Evolutionary conservation across 495 filamentous ascomycete genomes (phyloP).

Genomic region (Lasiosphaeris hirsuta): DNA sequence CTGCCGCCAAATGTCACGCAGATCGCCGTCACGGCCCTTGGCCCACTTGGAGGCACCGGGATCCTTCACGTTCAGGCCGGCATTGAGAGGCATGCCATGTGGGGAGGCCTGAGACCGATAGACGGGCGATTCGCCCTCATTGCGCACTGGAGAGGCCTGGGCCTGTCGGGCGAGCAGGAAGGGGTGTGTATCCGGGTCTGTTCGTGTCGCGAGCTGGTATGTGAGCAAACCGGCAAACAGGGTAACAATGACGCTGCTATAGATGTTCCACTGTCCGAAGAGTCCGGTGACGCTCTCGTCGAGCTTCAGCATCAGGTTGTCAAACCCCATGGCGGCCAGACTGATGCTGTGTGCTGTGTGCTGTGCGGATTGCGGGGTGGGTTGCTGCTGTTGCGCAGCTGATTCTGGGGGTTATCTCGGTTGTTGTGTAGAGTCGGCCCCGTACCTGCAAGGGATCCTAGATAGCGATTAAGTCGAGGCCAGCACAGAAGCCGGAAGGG

Average conservation of each 20-base stretch:
- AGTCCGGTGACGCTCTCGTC: conserved; percentile 66
- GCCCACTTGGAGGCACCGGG: conserved; percentile 78
- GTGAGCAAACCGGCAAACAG: conserved; percentile 52
- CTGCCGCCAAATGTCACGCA: conserved; percentile 88
- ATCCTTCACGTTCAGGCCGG: conserved; percentile 82
- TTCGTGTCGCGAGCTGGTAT: conserved; percentile 50
- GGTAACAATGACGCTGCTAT: conserved; percentile 61
- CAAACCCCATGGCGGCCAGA: conserved; percentile 25
- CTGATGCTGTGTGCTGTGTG: too few relatives aligned
- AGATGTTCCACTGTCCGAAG: conserved; percentile 75
- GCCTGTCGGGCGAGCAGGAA: conserved; percentile 85
- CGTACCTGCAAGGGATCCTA: not conserved
- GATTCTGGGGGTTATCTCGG: not conserved
- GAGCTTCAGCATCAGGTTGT: conserved; percentile 54
- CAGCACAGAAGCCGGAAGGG: not conserved
- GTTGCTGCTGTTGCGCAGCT: conserved; percentile 1
- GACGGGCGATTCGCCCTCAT: conserved; percentile 76
- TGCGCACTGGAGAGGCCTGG: conserved; percentile 69
- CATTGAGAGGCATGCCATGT: conserved; percentile 74
- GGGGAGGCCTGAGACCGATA: conserved; percentile 81
- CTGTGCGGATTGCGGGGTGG: not conserved
- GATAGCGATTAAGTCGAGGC: not conserved
- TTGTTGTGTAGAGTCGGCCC: not conserved
- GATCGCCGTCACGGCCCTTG: conserved; percentile 77
- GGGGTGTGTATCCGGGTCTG: conserved; percentile 86